Base-by-base conservation (phyloP, 768 basidiomycete species). In the Tubosaeta sp. region DNA sequence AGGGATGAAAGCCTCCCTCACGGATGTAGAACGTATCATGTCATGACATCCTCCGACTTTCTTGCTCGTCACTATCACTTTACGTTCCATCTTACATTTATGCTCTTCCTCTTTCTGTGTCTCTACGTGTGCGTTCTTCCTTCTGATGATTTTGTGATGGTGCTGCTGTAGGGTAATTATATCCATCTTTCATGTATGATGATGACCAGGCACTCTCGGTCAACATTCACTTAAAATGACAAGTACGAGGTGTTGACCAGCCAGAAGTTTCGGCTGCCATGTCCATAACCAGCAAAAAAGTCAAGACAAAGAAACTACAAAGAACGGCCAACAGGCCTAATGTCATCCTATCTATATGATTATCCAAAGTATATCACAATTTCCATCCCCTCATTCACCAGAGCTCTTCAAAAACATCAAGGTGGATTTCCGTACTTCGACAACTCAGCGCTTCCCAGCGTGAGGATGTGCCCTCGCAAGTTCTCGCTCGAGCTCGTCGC, bases 401-500 rank as follows among this genome's bases (percentile, higher is more conserved):
- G 7, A 39, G 7, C 38, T 39, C 12, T 39, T 39, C 21, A 5
- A 21, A 7, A 38, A n/a, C 8, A 22, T 25, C 4, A 25, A 14
- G 22, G 9, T 8, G 16, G 29, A 27, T 43, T 5, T 42, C 22
- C 25, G 9, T 14, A 41, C n/a, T 4, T 6, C 6, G 16, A 9
- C 13, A 16, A 16, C 32, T 68, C 44, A 71, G 36, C 64, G 59
- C 18, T 59, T 61, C 18, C 64, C 73, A 21, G 83, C 61, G 60
- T 85, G 85, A 24, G 83, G 61, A 61, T 86, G 86, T 30, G 86
- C 82, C 46, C 81, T 80, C 11, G 86, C 87, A n/a, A 94, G 76
- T 66, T 94, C 91, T 39, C 84, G 81, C 64, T 94, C 92, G 12
- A 94, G 79, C 59, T 87, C 87, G 49, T 83, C 85, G 52, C 86